Percentiles rank a stretch among this genome's conserved stretches.
These are phyloP conservation scores for Blastobotrys capitulatus DNA, from an alignment of 1,139 yeast species.

Conservation along the genomic window DNA sequence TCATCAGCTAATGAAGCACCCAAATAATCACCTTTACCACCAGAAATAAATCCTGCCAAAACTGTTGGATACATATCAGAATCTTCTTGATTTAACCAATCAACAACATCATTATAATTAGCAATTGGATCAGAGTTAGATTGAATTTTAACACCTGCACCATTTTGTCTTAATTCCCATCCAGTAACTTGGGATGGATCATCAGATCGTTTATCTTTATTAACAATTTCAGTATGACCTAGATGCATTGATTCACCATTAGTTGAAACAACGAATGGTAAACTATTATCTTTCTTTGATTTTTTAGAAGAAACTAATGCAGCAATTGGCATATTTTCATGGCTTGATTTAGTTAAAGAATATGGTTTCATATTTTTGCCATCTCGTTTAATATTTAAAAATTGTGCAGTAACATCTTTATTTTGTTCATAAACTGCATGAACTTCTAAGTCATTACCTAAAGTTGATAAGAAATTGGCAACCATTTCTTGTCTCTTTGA, in stretches of 20 bases:
- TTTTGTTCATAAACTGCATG: slow-evolving; percentile 5
- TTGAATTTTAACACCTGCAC: slow-evolving; percentile 6
- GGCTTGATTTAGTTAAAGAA: neutral
- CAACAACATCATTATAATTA: slow-evolving; percentile 5
- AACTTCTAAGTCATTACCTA: slow-evolving; percentile 4
- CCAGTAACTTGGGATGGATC: slow-evolving; percentile 4
- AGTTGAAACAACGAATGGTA: slow-evolving; percentile 1
- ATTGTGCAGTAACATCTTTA: slow-evolving; percentile 4
- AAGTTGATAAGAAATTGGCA: neutral
- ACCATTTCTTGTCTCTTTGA: slow-evolving; percentile 2
- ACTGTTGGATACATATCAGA: neutral
- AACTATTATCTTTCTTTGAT: neutral
- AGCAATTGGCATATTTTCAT: neutral
- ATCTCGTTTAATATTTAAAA: neutral
- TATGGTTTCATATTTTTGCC: neutral
- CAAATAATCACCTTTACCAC: slow-evolving; percentile 1
- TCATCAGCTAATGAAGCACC: slow-evolving; percentile 2
- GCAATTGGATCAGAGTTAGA: slow-evolving; percentile 10
- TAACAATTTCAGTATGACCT: slow-evolving; percentile 3
- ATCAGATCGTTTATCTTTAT: neutral
- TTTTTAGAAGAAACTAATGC: slow-evolving; percentile 3
- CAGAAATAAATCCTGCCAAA: slow-evolving; percentile 2
- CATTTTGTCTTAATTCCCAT: slow-evolving; percentile 4
- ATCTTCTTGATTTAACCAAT: slow-evolving; percentile 2
- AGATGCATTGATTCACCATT: slow-evolving; percentile 2